Base-by-base conservation (phyloP, 202 grass and related monocot genomes). In the Saccharum hybrid region DNA sequence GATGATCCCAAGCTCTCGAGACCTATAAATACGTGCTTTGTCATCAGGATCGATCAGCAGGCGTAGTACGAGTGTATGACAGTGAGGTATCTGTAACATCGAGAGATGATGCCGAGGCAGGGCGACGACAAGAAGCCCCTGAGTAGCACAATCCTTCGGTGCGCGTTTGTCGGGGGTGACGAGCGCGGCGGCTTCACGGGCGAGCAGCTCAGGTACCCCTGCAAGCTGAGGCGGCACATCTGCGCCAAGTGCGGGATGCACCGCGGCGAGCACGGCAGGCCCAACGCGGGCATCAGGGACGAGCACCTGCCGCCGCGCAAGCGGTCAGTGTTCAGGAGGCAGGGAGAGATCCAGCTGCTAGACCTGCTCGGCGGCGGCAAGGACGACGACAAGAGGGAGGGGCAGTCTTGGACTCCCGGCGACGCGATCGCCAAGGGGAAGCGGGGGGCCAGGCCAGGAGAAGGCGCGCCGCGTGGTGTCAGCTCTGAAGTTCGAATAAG, bases 281-380 rank as follows among this genome's bases (percentile, higher is more conserved):
- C 26, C 26, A 26, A 26, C 26, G 63, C 4, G 18, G 51, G 16
- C 36, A 33, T 63, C 87, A 46, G 18, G 64, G 82, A 85, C 18
- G 71, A 84, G 23, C 10, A 63, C 62, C 64, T 89, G 34, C 82
- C 87, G 45, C 87, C 34, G 10, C 54, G 82, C 82, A 89, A 85
- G 82, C 48, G 77, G 54, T 14, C 74, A 10, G 4, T 19, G 65
- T 66, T 81, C 71, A 81, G 64, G 71, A 77, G 23, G 77, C 43
- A 12, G 49, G 23, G 66, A 31, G 64, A n/a, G 22, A 7, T 5
- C 36, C 34, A 48, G 79, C 52, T 1, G 67, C 15, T 0, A 7
- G 69, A 36, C 68, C 15, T 62, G 26, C 26, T 26, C 36, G 15
- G 14, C 78, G 36, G 21, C 21, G 68, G 52, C 54, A 10, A 59